Evolutionary conservation across 805 yeast genomes (phyloP).

Genomic region (Ogataea polymorpha): DNA sequence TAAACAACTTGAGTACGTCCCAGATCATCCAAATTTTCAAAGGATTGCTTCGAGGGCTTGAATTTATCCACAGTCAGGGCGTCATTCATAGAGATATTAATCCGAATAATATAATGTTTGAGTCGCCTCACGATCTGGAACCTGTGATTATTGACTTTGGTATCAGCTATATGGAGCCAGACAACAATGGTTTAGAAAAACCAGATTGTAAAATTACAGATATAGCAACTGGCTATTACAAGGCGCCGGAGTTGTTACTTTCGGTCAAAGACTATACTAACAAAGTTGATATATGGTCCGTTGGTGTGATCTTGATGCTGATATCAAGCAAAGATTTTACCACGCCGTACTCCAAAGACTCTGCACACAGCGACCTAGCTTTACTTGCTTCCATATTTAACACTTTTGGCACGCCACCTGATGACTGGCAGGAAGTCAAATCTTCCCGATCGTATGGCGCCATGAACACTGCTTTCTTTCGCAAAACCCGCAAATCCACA

Average conservation of each 20-base stretch:
- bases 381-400: constrained; percentile 53
- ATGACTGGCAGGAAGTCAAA: constrained; percentile 43
- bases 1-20: constrained; percentile 15
- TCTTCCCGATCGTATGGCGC: constrained; percentile 35
- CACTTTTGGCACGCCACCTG: constrained; percentile 63
- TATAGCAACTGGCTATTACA: constrained; percentile 64
- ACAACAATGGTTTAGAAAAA: constrained; percentile 71
- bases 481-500: constrained; percentile 21
- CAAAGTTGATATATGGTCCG: constrained; percentile 69
- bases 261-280: constrained; percentile 52
- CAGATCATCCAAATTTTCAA: constrained; percentile 32
- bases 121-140: constrained; percentile 19
- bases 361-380: constrained; percentile 52
- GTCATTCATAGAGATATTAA: constrained; percentile 72
- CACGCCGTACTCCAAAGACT: constrained; percentile 38
- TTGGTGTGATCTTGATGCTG: constrained; percentile 59
- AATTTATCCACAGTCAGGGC: constrained; percentile 65
- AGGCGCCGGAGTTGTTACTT: constrained; percentile 72
- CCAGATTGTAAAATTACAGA: constrained; percentile 43
- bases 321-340: constrained; percentile 41
- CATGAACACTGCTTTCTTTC: constrained; percentile 29
- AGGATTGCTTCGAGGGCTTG: constrained; percentile 45
- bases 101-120: constrained; percentile 57
- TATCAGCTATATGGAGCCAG: constrained; percentile 35
- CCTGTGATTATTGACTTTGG: constrained; percentile 44